Evolutionary conservation across 306 rosid species (phyloP), one percentile per base, ranked within the genome.

Genomic region (Alnus glutinosa): DNA sequence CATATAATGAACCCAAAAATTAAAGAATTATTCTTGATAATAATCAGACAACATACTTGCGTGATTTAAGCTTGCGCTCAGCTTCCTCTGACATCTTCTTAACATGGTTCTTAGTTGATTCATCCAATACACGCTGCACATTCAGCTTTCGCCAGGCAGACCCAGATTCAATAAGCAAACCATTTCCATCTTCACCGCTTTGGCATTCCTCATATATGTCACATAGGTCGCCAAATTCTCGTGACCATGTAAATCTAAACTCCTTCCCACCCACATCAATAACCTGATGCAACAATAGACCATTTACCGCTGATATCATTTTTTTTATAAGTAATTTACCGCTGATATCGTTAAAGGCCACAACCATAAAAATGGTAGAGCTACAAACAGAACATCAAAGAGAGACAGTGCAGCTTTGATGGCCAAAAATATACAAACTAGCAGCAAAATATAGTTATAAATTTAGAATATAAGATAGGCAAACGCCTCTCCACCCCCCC

Each of bases 211-310:
- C 99, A 37, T 95, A 95, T 73, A 89, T 90, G 80, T 93, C 99
- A 83, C 97, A 95, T 5, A 90, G 90, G 80, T 89, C 97, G 37
- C 98, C 99, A 10, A 72, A 75, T 74, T 95, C 97, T 73, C 74
- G 83, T 16, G 97, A 91, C 98, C 97, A 95, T 1, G 96, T 92
- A 83, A 95, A 95, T 48, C 80, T 93, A 73, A 90, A 90, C 86
- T 91, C 93, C 87, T 93, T 95, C 80, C 98, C 99, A 52, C 94
- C 98, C 75, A 95, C 93, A 80, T 95, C 92, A 85, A 95, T 93
- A 82, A 93, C 89, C 99, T 95, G 89, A 63, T 57, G 76, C 77
- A 89, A 42, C 46, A 14, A 71, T 42, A 72, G 70, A 71, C 61
- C 67, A 52, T 76, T 79, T 77, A 75, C 75, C 76, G 47, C 71